Base-by-base conservation (phyloP, 495 filamentous ascomycete genomes). In the Haplographium delicatum region DNA sequence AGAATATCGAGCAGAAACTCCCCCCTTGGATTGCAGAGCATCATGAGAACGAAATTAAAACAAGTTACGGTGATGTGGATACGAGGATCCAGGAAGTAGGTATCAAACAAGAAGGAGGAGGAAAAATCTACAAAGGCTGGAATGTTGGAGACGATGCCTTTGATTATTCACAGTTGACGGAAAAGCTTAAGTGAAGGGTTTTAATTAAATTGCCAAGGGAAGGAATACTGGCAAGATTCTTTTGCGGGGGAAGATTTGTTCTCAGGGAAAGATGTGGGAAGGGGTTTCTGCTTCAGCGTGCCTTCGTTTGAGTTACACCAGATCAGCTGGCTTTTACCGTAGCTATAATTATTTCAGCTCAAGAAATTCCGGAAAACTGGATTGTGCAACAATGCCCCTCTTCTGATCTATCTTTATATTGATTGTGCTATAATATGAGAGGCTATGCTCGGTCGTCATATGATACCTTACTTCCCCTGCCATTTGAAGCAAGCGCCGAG, bases 11-110 rank as follows among this genome's bases (percentile, higher is more conserved):
- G 27, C 23, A 50, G 28, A 56, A 50, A 40, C 20, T 51, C 13
- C 13, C 26, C 13, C 34, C 41, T 40, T 56, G 53, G 53, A 50
- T 51, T 33, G 47, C 51, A 5, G 27, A 39, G 3, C 23, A 48
- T 24, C n/a, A 11, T 2, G 16, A 47, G 13, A 15, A 31, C 2
- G 28, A 44, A 1, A 19, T 13, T 25, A 20, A 19, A 27, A 22
- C 3, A 28, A 26, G 10, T 10, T 38, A 23, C 19, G 27, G 18
- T 16, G 19, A 43, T n/a, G 8, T 10, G 20, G 1, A 16, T 19
- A 19, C 25, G 25, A 23, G 19, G 20, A 20, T 15, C 26, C 16
- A 9, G 9, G 15, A 15, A 5, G 20, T 26, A 8, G 23, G 23
- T 6, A 43, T 20, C 22, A 19, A 8, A 19, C 8, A 20, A 11